Conservation (phyloP, 2,329 filamentous ascomycete species). For the Pezicula carpinea region DNA sequence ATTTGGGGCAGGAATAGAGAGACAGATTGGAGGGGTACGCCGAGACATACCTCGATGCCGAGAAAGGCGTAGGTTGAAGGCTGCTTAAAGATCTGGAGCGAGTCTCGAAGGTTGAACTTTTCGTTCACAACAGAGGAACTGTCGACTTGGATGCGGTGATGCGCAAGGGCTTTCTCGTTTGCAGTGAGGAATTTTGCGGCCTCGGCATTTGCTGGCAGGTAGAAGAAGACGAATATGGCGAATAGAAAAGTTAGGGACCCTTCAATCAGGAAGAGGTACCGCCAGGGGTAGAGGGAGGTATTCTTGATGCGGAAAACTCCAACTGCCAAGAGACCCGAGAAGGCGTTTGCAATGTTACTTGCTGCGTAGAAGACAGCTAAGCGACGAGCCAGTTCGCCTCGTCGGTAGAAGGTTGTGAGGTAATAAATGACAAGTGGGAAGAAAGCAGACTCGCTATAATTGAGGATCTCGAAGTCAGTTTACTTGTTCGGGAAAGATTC, state of each 20-base stretch:
- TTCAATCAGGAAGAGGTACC: constrained; percentile 47
- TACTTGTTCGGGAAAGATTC: no score
- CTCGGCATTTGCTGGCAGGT: constrained; percentile 30
- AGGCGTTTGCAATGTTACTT: constrained; percentile 67
- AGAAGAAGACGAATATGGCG: constrained; percentile 29
- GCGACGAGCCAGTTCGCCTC: constrained; percentile 65
- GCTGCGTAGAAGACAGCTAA: constrained; percentile 74
- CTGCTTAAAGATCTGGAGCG: constrained; percentile 45
- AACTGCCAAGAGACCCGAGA: constrained; percentile 36
- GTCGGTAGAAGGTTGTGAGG: constrained; percentile 62
- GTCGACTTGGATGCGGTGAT: constrained; percentile 41
- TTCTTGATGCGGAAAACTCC: constrained; percentile 48
- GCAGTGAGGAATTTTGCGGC: constrained; percentile 26
- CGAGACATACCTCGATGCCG: constrained; percentile 53
- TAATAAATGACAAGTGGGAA: constrained; percentile 61
- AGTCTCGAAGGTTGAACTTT: constrained; percentile 45
- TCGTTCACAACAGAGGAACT: constrained; percentile 59
- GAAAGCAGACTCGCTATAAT: constrained; percentile 63
- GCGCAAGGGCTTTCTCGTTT: constrained; percentile 28
- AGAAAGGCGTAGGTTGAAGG: constrained; percentile 41
- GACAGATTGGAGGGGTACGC: constrained; percentile 53
- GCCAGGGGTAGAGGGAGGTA: constrained; percentile 43
- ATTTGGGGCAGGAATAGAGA: constrained; percentile 52
- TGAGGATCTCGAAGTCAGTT: no score
- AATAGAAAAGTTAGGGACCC: constrained; percentile 26